Evolutionary conservation across 2,329 filamentous ascomycete genomes (phyloP).

Genomic region (Talaromyces amestolkiae): DNA sequence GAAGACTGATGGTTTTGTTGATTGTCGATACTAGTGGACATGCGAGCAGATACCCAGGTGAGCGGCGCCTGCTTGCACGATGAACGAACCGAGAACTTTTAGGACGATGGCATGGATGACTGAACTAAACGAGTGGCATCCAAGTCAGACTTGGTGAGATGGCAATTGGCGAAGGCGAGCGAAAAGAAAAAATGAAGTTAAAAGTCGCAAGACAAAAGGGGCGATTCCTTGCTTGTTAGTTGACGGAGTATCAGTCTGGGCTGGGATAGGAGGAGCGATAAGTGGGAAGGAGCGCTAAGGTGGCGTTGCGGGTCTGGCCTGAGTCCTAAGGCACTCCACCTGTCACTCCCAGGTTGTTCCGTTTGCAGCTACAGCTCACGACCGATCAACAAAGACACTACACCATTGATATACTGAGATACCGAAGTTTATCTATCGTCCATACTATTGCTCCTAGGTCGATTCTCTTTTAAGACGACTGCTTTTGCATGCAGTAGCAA

Average conservation of each 20-base stretch:
- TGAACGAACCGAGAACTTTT: neutral
- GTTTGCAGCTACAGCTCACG: neutral
- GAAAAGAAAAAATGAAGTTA: neutral
- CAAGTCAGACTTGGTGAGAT: constrained; percentile 2
- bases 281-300: neutral
- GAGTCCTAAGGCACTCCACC: constrained; percentile 2
- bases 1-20: constrained; percentile 52
- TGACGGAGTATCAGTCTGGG: neutral
- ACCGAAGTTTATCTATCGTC: neutral
- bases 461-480: neutral
- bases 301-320: constrained; percentile 5
- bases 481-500: constrained; percentile 2
- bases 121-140: constrained; percentile 8
- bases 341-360: neutral
- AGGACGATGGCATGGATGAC: neutral
- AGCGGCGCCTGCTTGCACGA: constrained; percentile 8
- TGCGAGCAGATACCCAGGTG: constrained; percentile 38
- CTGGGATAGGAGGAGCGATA: neutral
- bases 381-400: neutral
- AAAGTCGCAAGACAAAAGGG: constrained; percentile 10
- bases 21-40: constrained; percentile 56
- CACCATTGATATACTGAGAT: neutral
- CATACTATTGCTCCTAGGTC: neutral
- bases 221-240: constrained; percentile 1
- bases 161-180: neutral